Base-by-base conservation (phyloP, 108 stramenopile genomes). In the Pseudonitzschia multiseries region DNA sequence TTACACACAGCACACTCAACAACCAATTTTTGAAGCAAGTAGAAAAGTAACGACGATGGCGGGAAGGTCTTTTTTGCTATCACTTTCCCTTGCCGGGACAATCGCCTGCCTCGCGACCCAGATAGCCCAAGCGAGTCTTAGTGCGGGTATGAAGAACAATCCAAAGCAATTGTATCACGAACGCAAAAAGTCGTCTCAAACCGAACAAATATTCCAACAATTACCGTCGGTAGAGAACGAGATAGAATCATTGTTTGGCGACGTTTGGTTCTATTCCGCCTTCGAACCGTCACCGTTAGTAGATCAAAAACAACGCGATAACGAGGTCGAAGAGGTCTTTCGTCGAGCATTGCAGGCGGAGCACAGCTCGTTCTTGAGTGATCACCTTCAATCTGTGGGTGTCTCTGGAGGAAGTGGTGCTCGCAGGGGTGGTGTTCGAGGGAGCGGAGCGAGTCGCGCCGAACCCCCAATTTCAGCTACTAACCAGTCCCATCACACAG, bases 201-300 rank as follows among this genome's bases (percentile, higher is more conserved):
- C 29, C 26, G 59, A 61, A 18, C 12, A 61, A 26, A 26, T 29
- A 0, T 61, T 61, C 32, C 24, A 26, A 10, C 22, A 33, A 31
- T 0, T 61, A 61, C 59, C 28, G 3, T 41, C 32, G 33, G 13
- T 40, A 13, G 33, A 62, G 15, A 40, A 62, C 36, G 61, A 62
- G 31, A 33, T 62, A 14, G 61, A 62, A 31, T 62, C 61, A 6
- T n/a, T 62, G 28, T 62, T 62, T 20, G 61, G 31, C 32, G 61
- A 62, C 18, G 61, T 29, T 17, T 56, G 22, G n/a, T 56, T 56
- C 26, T 26, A 26, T 56, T 24, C 54, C 10, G 21, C 54, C 1
- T 56, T 56, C 20, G 22, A 26, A 56, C 54, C 54, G 2, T 56
- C 54, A 26, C 54, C 54, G 2, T 26, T 22, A 4, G 54, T 26